Evolutionary conservation across 371 early-diverging fungal genomes (phyloP), one percentile per base, ranked within the genome.

Genomic region (Syncephalastrum contaminatum): DNA sequence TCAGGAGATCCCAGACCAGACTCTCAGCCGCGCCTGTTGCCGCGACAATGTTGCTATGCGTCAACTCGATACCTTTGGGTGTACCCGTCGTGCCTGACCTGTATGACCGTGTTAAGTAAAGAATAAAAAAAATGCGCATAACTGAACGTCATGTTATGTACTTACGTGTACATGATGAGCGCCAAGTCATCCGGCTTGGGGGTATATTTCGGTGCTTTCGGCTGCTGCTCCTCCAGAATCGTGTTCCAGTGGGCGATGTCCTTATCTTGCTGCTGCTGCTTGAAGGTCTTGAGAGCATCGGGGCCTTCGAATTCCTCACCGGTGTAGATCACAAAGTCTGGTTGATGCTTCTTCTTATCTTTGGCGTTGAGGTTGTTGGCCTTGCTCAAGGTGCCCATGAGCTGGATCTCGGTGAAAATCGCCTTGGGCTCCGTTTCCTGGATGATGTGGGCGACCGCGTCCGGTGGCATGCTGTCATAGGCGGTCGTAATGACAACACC

Each of bases 381-480:
- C 39, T 73, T 66, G 30, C 65, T 66, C 16, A 76, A 46, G n/a
- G 60, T 59, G 6, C 46, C 58, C 48, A 73, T 63, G 20, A 76
- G 41, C 25, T 69, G 59, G 10, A 63, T 51, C 73, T 92, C 89
- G 41, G 90, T 87, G 70, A 90, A 91, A 24, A 93, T 69, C 8
- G 83, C 81, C 30, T 86, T 82, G 42, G 89, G 83, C 48, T 84
- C 77, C 7, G 90, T 76, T 67, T 93, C 88, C 53, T 88, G 83
- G 43, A 87, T 66, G 14, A 86, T 85, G 46, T 81, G 83, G 18
- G 72, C 67, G 15, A 95, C 82, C 19, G 89, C 87, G 39, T 89
- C 89, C 19, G 89, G 86, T 20, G 93, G 92, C 77, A 95, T 89
- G 15, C 93, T 91, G 65, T 92, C 94, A 70, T 95, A 94, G 10